Conservation (phyloP, 2,329 filamentous ascomycete genomes). For the Sporothrix curviconia region DNA sequence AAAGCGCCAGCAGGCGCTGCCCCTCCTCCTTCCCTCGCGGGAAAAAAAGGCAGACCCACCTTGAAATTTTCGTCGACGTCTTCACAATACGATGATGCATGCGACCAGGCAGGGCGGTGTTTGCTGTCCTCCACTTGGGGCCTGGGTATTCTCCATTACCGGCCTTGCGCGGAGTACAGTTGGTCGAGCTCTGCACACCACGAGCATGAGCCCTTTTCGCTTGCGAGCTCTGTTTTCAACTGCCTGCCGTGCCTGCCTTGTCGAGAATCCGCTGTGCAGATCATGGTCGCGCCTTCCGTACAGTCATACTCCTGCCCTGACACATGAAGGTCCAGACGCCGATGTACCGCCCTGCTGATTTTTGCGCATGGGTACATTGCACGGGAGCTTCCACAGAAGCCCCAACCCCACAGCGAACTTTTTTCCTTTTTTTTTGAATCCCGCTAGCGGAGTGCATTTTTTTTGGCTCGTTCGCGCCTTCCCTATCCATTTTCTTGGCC, state of each 20-base stretch:
- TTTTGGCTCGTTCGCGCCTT: slow-evolving; percentile 10
- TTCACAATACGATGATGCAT: too few relatives aligned
- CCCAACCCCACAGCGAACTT: slow-evolving; percentile 2
- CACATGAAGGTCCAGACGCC: too few relatives aligned
- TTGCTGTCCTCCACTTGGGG: too few relatives aligned
- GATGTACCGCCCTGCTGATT: slow-evolving; percentile 4
- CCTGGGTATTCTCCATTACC: too few relatives aligned
- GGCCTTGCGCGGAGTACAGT: too few relatives aligned
- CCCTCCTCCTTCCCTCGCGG: not conserved
- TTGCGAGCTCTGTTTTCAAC: too few relatives aligned
- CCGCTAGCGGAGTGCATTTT: slow-evolving; percentile 6
- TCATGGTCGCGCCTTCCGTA: not conserved
- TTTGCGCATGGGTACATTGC: not conserved
- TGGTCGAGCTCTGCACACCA: too few relatives aligned
- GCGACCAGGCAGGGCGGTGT: too few relatives aligned
- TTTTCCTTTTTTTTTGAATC: not conserved
- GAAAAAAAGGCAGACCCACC: slow-evolving; percentile 8
- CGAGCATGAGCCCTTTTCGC: too few relatives aligned
- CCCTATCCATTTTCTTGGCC: slow-evolving; percentile 3
- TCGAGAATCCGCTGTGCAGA: not conserved
- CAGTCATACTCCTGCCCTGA: too few relatives aligned
- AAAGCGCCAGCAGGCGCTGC: too few relatives aligned
- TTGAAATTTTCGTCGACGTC: slow-evolving; percentile 11
- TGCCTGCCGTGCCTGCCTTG: too few relatives aligned
- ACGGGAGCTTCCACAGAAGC: not conserved